These are phyloP conservation scores for Urochloa ruziziensis DNA, from an alignment of 176 grass and related monocot species.

Conservation along the genomic window DNA sequence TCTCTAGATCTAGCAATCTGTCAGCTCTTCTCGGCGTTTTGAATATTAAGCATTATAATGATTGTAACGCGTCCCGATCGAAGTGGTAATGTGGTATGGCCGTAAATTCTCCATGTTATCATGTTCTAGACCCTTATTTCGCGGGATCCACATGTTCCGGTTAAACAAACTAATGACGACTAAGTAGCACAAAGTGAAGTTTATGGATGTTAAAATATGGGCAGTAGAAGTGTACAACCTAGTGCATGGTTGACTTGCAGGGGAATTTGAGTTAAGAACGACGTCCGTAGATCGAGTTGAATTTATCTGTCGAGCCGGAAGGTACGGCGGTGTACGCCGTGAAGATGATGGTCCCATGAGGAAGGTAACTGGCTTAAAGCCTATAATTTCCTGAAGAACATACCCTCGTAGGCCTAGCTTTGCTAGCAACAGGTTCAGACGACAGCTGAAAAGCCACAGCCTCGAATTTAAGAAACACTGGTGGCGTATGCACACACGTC, in stretches of 20 bases:
- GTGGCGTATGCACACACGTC: not conserved
- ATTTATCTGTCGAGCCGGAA: not conserved
- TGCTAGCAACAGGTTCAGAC: not conserved
- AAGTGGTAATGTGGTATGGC: not conserved
- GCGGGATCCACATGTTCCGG: slow-evolving; percentile 26
- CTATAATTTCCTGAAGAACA: not conserved
- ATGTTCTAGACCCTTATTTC: not conserved
- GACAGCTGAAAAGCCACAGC: not conserved
- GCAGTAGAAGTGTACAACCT: not conserved
- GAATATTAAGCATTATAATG: not conserved
- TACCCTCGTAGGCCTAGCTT: not conserved
- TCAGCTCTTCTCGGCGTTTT: not conserved
- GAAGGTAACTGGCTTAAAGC: not conserved
- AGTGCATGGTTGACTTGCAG: slow-evolving; percentile 15
- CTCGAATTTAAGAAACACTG: not conserved
- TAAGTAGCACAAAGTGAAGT: slow-evolving; percentile 6
- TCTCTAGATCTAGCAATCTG: slow-evolving; percentile 9
- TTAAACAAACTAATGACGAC: not conserved
- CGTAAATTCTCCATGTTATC: slow-evolving; percentile 32
- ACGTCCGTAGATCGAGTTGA: not conserved
- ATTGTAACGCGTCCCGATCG: not conserved
- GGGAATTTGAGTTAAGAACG: not conserved
- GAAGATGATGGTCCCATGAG: not conserved
- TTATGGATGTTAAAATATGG: not conserved
- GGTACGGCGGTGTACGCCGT: slow-evolving; percentile 19